Base-by-base conservation (phyloP, 2,329 filamentous ascomycete species). In the Pyricularia grisea region DNA sequence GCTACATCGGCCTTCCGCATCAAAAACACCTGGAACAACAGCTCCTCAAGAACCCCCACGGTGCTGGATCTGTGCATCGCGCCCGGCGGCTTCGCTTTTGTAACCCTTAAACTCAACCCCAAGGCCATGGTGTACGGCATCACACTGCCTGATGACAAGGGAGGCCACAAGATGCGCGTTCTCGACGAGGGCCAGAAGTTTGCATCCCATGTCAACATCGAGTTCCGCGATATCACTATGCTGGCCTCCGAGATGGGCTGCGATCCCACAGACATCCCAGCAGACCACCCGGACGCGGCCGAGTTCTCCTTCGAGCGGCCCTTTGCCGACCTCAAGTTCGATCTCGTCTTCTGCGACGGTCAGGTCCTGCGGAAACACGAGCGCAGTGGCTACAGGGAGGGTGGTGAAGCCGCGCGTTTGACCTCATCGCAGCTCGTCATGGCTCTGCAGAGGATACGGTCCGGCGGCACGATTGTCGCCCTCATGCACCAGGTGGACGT, bases 61-160 rank as follows among this genome's bases (percentile, higher is more conserved):
- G 77, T 87, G 23, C 79, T 88, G 1, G 85, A 88, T 71, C 78
- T 87, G 70, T 86, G 85, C 73, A 82, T 84, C 77, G 85, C 85
- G 0, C 85, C 85, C 0, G 85, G 85, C 4, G 85, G 82, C 1
- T 88, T 85, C 71, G 74, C 83, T 2, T 70, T 72, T 0, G 75
- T 74, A 11, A 78, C 79, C 0, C 71, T 85, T 28, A 55, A 73
- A 3, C 70, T 72, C 12, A 82, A 81, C 67, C 79, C 75, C 0
- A 42, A 66, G 0, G 77, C 81, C 3, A 68, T 28, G 0, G 74
- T 74, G 23, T 73, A 78, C n/a, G 79, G 77, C 0, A 79, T 86
- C 69, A 85, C 73, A 31, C 74, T 87, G 1, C 81, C 83, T 0
- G 12, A 68, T 0, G 63, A 72, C 0, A 63, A 74, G 0, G 84